These are phyloP conservation scores for Phytophthora niederhauseri DNA, from an alignment of 352 stramenopile genomes.

Conservation along the genomic window DNA sequence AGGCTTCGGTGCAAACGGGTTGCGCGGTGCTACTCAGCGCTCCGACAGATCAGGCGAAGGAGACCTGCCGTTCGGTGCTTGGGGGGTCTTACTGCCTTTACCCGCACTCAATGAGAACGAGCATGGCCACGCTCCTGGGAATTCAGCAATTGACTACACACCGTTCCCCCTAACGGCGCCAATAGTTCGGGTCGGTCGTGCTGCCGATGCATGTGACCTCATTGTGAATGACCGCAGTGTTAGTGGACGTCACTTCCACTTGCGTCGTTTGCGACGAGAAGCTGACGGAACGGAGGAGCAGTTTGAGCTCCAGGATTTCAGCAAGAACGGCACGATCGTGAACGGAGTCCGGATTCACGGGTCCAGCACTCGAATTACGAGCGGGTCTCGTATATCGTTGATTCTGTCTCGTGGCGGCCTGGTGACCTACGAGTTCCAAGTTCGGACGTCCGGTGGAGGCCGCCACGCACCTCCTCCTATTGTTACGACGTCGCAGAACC, in stretches of 20 bases:
- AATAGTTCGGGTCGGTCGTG: constrained; percentile 78
- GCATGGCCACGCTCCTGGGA: constrained; percentile 25
- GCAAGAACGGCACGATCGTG: constrained; percentile 91
- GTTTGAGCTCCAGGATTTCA: constrained; percentile 89
- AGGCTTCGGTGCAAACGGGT: constrained; percentile 15
- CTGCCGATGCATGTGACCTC: constrained; percentile 85
- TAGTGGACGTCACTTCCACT: constrained; percentile 85
- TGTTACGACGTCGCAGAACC: constrained; percentile 47
- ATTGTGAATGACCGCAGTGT: constrained; percentile 90
- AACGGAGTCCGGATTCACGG: constrained; percentile 89
- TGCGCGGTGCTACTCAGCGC: constrained; percentile 14
- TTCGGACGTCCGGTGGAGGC: constrained; percentile 33
- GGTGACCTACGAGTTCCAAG: constrained; percentile 89
- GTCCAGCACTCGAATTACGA: constrained; percentile 68
- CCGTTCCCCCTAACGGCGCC: constrained; percentile 75
- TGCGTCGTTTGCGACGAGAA: constrained; percentile 70
- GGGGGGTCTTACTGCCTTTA: constrained; percentile 75
- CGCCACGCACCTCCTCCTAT: constrained; percentile 54
- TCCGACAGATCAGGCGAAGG: constrained; percentile 17
- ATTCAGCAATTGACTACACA: constrained; percentile 45
- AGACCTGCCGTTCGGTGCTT: constrained; percentile 66
- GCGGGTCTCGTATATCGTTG: constrained; percentile 82
- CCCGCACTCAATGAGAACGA: constrained; percentile 78
- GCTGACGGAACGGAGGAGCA: constrained; percentile 57
- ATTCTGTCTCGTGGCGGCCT: constrained; percentile 86